Conservation (phyloP, 805 yeast species). For the Phaffomyces opuntiae region DNA sequence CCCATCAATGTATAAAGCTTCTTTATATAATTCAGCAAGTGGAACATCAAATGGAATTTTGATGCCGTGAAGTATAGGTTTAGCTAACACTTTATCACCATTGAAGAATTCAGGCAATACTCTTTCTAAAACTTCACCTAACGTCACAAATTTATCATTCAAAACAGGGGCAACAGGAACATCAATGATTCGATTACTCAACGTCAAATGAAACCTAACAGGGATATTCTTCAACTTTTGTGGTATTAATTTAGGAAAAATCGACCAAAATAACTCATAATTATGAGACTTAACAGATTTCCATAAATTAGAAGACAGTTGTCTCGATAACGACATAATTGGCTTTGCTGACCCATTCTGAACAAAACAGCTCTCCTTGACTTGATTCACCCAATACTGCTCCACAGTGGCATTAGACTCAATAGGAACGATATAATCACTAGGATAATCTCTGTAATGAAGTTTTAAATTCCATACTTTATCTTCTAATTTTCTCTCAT, state of each 20-base stretch:
- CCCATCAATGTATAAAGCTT: slow-evolving; percentile 52
- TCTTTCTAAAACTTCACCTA: slow-evolving; percentile 34
- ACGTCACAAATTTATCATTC: slow-evolving; percentile 15
- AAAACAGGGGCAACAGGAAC: slow-evolving; percentile 21
- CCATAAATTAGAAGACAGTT: slow-evolving; percentile 55
- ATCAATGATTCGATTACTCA: slow-evolving; percentile 30
- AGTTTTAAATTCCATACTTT: slow-evolving; percentile 43
- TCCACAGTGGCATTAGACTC: slow-evolving; percentile 28
- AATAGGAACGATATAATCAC: slow-evolving; percentile 35
- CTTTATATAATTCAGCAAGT: slow-evolving; percentile 37
- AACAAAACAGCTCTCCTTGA: slow-evolving; percentile 77
- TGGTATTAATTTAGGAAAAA: slow-evolving; percentile 18
- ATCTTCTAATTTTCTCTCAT: slow-evolving; percentile 9
- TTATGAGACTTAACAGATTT: slow-evolving; percentile 35
- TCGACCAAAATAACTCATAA: slow-evolving; percentile 19
- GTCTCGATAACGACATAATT: slow-evolving; percentile 69
- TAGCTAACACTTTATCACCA: slow-evolving; percentile 29
- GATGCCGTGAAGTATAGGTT: slow-evolving; percentile 52
- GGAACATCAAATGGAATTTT: slow-evolving; percentile 37
- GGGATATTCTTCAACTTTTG: slow-evolving; percentile 36
- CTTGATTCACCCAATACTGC: slow-evolving; percentile 63
- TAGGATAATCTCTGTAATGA: slow-evolving; percentile 37
- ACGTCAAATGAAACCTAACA: slow-evolving; percentile 38
- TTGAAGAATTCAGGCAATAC: slow-evolving; percentile 43
- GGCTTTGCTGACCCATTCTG: slow-evolving; percentile 71